Base-by-base conservation (phyloP, 2,329 filamentous ascomycete species). In the Coniochaeta sp. region DNA sequence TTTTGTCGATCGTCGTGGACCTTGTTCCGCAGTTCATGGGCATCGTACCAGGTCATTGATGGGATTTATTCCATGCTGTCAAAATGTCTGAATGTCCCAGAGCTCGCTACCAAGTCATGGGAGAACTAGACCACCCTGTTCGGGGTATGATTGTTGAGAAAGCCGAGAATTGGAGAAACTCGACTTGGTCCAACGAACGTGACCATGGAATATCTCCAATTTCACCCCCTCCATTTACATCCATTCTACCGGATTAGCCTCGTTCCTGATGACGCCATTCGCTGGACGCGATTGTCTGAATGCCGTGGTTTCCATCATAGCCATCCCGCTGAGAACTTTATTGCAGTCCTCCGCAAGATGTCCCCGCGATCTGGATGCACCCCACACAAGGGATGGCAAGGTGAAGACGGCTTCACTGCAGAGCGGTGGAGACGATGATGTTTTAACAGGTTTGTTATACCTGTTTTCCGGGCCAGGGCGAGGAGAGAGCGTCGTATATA, bases 61-160 rank as follows among this genome's bases (percentile, higher is more conserved):
- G n/a, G n/a, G n/a, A n/a, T n/a, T n/a, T n/a, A n/a, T n/a, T n/a
- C n/a, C n/a, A n/a, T n/a, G n/a, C n/a, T n/a, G n/a, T n/a, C n/a
- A n/a, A n/a, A n/a, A n/a, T n/a, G n/a, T n/a, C n/a, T n/a, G n/a
- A n/a, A n/a, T n/a, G n/a, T n/a, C n/a, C n/a, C n/a, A n/a, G n/a
- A n/a, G n/a, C n/a, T n/a, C n/a, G n/a, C n/a, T n/a, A n/a, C n/a
- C n/a, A n/a, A n/a, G n/a, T n/a, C n/a, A n/a, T n/a, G n/a, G n/a
- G 16, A 52, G 9, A 17, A 28, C 19, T 5, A 3, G 14, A 14
- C 47, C 47, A 52, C 43, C 19, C 5, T 34, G n/a, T 11, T 57
- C 54, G 54, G 54, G 28, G 54, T 57, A 57, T 57, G 33, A 57
- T 57, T 57, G 34, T 17, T 7, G 54, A 34, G 34, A 57, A 57